Evolutionary conservation across 495 filamentous ascomycete genomes (phyloP).

Genomic region (Talaromyces proteolyticus): DNA sequence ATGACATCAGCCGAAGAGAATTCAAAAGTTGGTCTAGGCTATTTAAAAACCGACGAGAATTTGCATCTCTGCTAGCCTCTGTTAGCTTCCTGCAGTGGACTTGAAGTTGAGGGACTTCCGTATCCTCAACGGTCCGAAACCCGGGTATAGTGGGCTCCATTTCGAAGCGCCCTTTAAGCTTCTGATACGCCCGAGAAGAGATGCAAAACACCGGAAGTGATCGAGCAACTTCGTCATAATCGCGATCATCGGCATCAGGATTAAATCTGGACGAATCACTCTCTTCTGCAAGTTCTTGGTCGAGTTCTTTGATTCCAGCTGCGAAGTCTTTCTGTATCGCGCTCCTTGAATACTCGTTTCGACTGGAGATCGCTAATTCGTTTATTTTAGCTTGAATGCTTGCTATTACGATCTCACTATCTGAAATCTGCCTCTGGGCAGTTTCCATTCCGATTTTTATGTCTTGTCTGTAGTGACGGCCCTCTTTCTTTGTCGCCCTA

Average conservation of each 20-base stretch:
- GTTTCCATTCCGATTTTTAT: constrained; percentile 22
- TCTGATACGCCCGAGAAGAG: constrained; percentile 51
- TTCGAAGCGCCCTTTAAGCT: constrained; percentile 47
- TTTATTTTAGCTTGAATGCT: constrained; percentile 29
- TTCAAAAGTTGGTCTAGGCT: constrained; percentile 43
- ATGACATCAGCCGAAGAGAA: constrained; percentile 47
- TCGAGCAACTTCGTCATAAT: constrained; percentile 49
- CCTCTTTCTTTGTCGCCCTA: constrained; percentile 27
- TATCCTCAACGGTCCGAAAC: constrained; percentile 41
- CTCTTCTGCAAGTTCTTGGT: constrained; percentile 40
- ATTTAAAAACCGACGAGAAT: constrained; percentile 39
- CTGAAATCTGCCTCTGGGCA: constrained; percentile 18
- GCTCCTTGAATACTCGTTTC: constrained; percentile 46
- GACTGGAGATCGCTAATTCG: constrained; percentile 42
- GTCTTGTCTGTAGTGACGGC: constrained; percentile 19
- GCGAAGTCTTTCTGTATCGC: constrained; percentile 53
- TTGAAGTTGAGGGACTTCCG: constrained; percentile 51
- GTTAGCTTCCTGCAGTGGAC: constrained; percentile 50
- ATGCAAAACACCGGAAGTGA: constrained; percentile 58
- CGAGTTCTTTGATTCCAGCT: constrained; percentile 47
- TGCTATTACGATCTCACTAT: constrained; percentile 23
- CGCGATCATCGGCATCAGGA: constrained; percentile 34
- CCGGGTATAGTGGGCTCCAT: constrained; percentile 40
- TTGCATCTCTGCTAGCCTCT: constrained; percentile 34
- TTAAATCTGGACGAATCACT: constrained; percentile 40